Evolutionary conservation across 495 filamentous ascomycete genomes (phyloP).

Genomic region (Neurospora terricola): DNA sequence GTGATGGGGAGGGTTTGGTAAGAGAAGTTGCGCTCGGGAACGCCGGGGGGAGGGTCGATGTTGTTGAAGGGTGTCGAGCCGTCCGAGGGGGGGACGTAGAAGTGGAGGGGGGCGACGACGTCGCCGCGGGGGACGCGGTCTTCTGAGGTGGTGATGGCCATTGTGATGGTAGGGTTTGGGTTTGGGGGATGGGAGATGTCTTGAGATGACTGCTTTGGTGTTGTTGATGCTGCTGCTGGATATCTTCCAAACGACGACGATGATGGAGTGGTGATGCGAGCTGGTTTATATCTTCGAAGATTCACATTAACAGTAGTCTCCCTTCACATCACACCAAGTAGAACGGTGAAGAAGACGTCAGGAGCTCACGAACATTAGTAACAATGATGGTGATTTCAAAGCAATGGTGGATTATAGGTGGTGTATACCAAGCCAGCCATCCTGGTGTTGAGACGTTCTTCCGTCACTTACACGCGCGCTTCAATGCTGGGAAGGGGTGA

Average conservation of each 20-base stretch:
- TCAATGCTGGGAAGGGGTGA: neutral
- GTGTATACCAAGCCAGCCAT: neutral
- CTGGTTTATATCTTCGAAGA: neutral
- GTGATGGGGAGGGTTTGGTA: constrained; percentile 34
- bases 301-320: neutral
- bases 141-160: constrained; percentile 1
- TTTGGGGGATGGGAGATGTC: neutral
- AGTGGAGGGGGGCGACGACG: constrained; percentile 54
- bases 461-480: neutral
- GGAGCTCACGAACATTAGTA: neutral
- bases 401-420: neutral
- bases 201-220: neutral
- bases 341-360: neutral
- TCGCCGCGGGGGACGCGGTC: constrained; percentile 52
- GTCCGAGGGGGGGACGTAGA: constrained; percentile 56
- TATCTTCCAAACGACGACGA: neutral
- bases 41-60: constrained; percentile 54
- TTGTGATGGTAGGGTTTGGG: neutral
- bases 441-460: neutral
- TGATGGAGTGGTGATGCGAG: neutral
- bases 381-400: neutral
- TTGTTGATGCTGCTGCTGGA: neutral
- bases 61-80: constrained; percentile 58
- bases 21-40: constrained; percentile 53
- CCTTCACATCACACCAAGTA: neutral